Base-by-base conservation (phyloP, 2,329 filamentous ascomycete genomes). In the Biscogniauxia sp. region DNA sequence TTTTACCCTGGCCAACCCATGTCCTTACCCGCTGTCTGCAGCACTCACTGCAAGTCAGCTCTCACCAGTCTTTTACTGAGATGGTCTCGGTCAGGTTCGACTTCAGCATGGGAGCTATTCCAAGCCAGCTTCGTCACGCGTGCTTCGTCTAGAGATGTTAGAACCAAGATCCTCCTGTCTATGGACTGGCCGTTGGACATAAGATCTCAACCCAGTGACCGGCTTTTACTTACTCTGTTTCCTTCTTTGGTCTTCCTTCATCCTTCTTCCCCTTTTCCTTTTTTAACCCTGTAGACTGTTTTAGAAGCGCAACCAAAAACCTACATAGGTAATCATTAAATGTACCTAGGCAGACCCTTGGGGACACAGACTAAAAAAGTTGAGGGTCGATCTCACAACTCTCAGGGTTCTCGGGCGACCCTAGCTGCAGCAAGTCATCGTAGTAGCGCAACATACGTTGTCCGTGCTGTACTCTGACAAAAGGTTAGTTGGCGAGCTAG, bases 361-460 rank as follows among this genome's bases (percentile, higher is more conserved):
- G 28, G 11, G 6, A 32, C 28, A 32, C 28, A 32, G 11, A 32
- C 26, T 9, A 56, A 56, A 51, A 13, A 55, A 57, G 20, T 54
- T 19, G 26, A 20, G 54, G n/a, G 51, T 15, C 51, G 32, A 49
- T n/a, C 11, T 41, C 25, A 23, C 51, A 20, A 20, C 32, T 50
- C 53, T 45, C 60, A 61, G 59, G 56, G 61, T 59, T 60, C 53
- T 58, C n/a, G 49, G 49, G 54, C 55, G 62, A 61, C 59, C 59
- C 61, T 63, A 56, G 49, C 41, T 64, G 59, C 58, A 62, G 56
- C 57, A 58, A 56, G 11, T 45, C 37, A 45, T 45, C 2, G 6
- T 37, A 45, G 37, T 17, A 45, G 17, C 37, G 37, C 37, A 45
- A 45, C 37, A 45, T 45, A 45, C 37, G 37, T 45, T 45, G 37